These are phyloP conservation scores for Acanthamoeba royreba DNA, from an alignment of 208 protist genomes.

Conservation along the genomic window DNA sequence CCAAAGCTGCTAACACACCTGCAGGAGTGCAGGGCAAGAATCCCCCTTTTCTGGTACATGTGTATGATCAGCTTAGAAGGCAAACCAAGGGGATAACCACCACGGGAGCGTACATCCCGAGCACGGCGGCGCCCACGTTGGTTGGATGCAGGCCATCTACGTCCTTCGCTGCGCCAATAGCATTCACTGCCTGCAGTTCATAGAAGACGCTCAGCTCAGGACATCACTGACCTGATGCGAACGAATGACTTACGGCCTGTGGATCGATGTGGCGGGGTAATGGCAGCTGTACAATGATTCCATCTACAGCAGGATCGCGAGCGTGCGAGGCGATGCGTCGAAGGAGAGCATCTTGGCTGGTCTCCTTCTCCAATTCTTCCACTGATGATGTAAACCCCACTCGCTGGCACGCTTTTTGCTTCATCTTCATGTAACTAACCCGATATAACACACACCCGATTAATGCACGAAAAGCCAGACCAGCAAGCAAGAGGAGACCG, in stretches of 20 bases:
- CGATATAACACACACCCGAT: no score
- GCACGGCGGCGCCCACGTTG: constrained; percentile 90
- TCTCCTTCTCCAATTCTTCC: constrained; percentile 28
- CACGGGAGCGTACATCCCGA: constrained; percentile 82
- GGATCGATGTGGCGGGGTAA: constrained; percentile 93
- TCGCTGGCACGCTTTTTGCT: constrained; percentile 69
- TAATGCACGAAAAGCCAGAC: neutral
- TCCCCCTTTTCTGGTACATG: neutral
- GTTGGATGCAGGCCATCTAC: constrained; percentile 92
- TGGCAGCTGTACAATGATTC: constrained; percentile 96
- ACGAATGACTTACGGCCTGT: neutral
- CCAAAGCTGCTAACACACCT: constrained; percentile 91
- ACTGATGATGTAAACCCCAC: constrained; percentile 58
- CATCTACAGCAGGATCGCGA: constrained; percentile 77
- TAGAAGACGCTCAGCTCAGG: neutral
- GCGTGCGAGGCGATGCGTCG: constrained; percentile 69
- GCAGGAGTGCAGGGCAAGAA: constrained; percentile 95
- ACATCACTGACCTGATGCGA: neutral
- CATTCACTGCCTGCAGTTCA: constrained; percentile 64
- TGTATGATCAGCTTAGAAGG: no score
- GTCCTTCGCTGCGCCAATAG: constrained; percentile 81
- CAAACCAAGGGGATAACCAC: no score
- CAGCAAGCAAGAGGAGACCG: neutral
- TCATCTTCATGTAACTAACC: constrained; percentile 94
- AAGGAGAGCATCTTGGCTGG: constrained; percentile 45